Percentiles rank a stretch among this genome's conserved stretches.
Evolutionary conservation across 345 rosid species (phyloP).

Genomic region (Bruguiera parviflora): DNA sequence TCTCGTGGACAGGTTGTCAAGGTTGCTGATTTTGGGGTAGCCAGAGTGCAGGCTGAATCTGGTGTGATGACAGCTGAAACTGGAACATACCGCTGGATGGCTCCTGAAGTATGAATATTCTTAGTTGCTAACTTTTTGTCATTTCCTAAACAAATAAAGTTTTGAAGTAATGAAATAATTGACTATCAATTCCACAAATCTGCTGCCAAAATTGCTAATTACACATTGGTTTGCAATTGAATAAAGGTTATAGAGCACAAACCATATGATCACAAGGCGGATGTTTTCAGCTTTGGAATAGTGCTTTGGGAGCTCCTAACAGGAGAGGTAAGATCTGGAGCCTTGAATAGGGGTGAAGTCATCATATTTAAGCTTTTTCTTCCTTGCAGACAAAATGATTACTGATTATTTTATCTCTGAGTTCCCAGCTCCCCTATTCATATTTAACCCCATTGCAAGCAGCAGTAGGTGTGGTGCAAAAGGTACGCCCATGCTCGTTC

Average conservation of each 20-base stretch:
- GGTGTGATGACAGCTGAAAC: constrained; percentile 99
- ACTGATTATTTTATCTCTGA: background rate
- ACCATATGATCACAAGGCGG: constrained; percentile 87
- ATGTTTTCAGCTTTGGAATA: constrained; percentile 86
- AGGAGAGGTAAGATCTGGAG: constrained; percentile 60
- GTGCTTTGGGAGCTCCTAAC: constrained; percentile 91
- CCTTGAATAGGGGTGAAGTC: background rate
- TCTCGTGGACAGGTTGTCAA: constrained; percentile 70
- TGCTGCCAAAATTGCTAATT: background rate
- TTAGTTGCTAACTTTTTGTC: constrained; percentile 1
- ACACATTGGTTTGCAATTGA: constrained; percentile 15
- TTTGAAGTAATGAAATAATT: too few relatives aligned
- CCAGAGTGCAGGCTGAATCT: constrained; percentile 85
- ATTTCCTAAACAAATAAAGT: constrained; percentile 6
- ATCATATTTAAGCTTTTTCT: constrained; percentile 1
- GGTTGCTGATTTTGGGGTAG: constrained; percentile 98
- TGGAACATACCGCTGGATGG: constrained; percentile 99
- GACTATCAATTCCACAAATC: too few relatives aligned
- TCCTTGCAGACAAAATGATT: background rate
- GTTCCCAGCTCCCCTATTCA: constrained; percentile 71
- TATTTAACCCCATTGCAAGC: constrained; percentile 83
- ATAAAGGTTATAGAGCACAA: constrained; percentile 91
- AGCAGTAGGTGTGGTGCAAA: constrained; percentile 90
- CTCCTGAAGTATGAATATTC: constrained; percentile 72
- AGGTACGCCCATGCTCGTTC: constrained; percentile 35